Base-by-base conservation (phyloP, 225 moss, liverwort and hornwort genomes). In the Takakia lepidozioides region DNA sequence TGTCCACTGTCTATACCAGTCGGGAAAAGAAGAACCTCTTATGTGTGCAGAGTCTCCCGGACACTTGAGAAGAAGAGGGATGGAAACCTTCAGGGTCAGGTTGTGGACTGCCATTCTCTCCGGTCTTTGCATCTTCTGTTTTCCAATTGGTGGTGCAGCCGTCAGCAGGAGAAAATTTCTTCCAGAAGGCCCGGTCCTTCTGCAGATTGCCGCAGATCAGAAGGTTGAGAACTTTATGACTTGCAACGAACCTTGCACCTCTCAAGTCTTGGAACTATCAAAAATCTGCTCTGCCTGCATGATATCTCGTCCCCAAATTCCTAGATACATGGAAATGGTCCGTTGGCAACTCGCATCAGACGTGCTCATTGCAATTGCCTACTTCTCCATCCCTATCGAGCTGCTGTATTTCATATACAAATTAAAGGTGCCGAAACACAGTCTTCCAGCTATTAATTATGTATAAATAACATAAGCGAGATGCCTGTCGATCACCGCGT, bases 351-450 rank as follows among this genome's bases (percentile, higher is more conserved):
- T 84, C 34, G 73, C 63, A 45, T 84, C 92, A 2, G 87, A 92
- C 43, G 66, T 92, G 51, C 82, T 92, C 63, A 92, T 92, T 62
- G 84, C 92, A 35, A 36, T 92, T 44, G 92, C 92, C 25, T 92
- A 92, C 54, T 92, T 92, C 51, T 92, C 92, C 15, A 92, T 92
- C 43, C 92, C 92, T 4, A 54, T 88, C 26, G 87, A 92, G 74
- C 75, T 92, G 25, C 66, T 92, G 11, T 85, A 76, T 60, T 92
- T 92, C 72, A 74, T 92, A 71, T 87, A 80, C 43, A 92, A 75
- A 58, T 60, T 75, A 27, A 70, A 74, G 65, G 80, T 64, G 32
- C 32, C 32, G 8, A 32, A n/a, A n/a, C n/a, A n/a, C n/a, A n/a
- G n/a, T n/a, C n/a, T n/a, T n/a, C n/a, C n/a, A n/a, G n/a, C n/a